These are phyloP conservation scores for Metschnikowia proteae DNA, from an alignment of 805 yeast genomes.

Conservation along the genomic window DNA sequence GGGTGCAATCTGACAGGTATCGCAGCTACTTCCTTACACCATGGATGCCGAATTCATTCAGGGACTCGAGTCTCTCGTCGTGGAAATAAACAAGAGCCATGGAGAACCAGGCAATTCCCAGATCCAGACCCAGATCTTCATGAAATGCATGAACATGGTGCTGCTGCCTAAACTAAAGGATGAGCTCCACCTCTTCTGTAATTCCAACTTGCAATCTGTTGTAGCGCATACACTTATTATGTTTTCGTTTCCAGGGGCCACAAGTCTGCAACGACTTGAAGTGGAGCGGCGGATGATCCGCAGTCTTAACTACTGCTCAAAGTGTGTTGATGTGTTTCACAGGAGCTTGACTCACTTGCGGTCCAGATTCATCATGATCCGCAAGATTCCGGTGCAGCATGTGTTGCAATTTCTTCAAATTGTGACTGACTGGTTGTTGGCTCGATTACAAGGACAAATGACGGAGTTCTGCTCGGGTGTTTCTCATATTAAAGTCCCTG, in stretches of 20 bases:
- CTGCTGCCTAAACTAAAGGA: constrained; percentile 13
- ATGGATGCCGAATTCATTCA: constrained; percentile 4
- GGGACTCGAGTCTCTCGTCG: constrained; percentile 14
- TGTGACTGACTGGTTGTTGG: constrained; percentile 36
- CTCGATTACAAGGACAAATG: constrained; percentile 13
- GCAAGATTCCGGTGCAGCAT: constrained; percentile 38
- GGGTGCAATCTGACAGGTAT: neutral
- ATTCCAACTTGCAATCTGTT: constrained; percentile 43
- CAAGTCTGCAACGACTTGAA: constrained; percentile 29
- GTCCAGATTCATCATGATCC: constrained; percentile 47
- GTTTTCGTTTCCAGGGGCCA: constrained; percentile 49
- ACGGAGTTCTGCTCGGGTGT: constrained; percentile 4
- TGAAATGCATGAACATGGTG: constrained; percentile 20
- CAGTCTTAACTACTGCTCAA: constrained; percentile 46
- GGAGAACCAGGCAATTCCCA: constrained; percentile 25
- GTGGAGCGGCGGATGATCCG: constrained; percentile 42
- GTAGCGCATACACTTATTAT: constrained; percentile 54
- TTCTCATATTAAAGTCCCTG: constrained; percentile 2
- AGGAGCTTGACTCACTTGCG: constrained; percentile 49
- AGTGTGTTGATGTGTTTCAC: constrained; percentile 54
- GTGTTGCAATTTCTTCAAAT: constrained; percentile 30
- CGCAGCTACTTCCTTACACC: neutral
- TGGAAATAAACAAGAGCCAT: constrained; percentile 24
- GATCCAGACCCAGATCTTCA: constrained; percentile 26
- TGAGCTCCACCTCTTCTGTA: constrained; percentile 54